phyloP scores from a whole-genome alignment of 768 basidiomycete genomes.

The Russula earlei region DNA sequence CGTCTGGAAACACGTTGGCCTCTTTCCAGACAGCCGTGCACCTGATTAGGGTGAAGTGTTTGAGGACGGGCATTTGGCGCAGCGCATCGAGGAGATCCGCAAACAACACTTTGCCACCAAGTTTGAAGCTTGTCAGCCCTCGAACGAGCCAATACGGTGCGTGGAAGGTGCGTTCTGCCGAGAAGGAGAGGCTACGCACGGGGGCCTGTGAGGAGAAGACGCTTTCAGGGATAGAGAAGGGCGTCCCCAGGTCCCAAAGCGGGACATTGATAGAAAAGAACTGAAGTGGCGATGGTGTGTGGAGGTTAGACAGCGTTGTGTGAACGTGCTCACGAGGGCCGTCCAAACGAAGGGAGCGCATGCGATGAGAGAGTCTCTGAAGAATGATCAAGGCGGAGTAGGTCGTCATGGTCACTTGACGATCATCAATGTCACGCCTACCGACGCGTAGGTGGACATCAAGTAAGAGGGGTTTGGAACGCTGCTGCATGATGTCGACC shows the following conservation, averaged over 20 bases:
- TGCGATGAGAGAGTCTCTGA: neutral
- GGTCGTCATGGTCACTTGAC: neutral
- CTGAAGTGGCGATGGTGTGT: neutral
- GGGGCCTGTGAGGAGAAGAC: neutral
- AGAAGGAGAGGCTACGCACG: conserved; percentile 1
- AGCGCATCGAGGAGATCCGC: neutral
- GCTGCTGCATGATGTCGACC: conserved; percentile 6
- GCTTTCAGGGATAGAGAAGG: neutral
- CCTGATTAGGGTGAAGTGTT: neutral
- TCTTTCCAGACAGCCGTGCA: neutral
- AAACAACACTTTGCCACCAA: neutral
- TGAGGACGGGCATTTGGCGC: neutral
- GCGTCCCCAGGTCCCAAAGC: neutral
- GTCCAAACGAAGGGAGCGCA: conserved; percentile 8
- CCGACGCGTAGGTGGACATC: conserved; percentile 11
- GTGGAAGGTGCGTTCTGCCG: neutral
- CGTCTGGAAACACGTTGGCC: neutral
- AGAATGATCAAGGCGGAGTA: neutral
- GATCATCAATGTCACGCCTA: conserved; percentile 5
- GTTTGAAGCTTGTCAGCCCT: neutral
- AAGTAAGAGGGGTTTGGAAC: neutral
- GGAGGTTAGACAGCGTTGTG: neutral
- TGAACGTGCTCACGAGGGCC: conserved; percentile 1
- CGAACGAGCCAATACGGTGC: conserved; percentile 2
- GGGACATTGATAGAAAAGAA: neutral